Evolutionary conservation across 495 filamentous ascomycete genomes (phyloP), one percentile per base, ranked within the genome.

Genomic region (Neurospora hispaniola): DNA sequence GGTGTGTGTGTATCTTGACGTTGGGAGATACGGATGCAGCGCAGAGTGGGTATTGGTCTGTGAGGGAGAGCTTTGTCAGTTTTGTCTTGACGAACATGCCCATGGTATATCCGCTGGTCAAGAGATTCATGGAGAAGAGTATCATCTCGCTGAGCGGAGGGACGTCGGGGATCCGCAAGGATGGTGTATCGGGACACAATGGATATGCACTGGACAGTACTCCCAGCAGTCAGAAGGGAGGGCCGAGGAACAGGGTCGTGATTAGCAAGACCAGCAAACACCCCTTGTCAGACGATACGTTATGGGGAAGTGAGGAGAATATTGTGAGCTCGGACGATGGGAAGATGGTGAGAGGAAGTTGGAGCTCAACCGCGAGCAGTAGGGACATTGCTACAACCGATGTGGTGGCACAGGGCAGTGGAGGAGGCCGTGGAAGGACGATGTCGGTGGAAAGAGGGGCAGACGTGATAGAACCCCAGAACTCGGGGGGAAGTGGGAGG

Each of bases 21-120:
- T 79, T 87, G 71, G n/a, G 73, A 3, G 1, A 41, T 38, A 35
- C 43, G 76, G 79, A 69, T 38, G 14, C 54, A 4, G n/a, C 43
- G 35, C 75, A 84, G 11, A 84, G 81, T 7, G 80, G 80, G 2
- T 80, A 79, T 69, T 89, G 87, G 87, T 84, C 83, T 2, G 81
- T 82, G 0, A 79, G 85, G 16, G 86, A 87, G 70, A 83, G 82
- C 1, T 88, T 88, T 71, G 86, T 87, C 12, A 84, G 85, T 20
- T 81, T 88, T 0, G 79, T 88, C 16, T 86, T 84, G 1, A 85
- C 84, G 62, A 88, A 88, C 69, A 75, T 87, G 0, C 86, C 87
- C 4, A 86, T 88, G 79, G 75, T 88, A 10, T 84, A 86, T 76
- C 85, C 86, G 11, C 75, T 88, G 2, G 41, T 86, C 43, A 76